Evolutionary conservation across 768 basidiomycete species (phyloP).

Genomic region (Podaxis sp.): DNA sequence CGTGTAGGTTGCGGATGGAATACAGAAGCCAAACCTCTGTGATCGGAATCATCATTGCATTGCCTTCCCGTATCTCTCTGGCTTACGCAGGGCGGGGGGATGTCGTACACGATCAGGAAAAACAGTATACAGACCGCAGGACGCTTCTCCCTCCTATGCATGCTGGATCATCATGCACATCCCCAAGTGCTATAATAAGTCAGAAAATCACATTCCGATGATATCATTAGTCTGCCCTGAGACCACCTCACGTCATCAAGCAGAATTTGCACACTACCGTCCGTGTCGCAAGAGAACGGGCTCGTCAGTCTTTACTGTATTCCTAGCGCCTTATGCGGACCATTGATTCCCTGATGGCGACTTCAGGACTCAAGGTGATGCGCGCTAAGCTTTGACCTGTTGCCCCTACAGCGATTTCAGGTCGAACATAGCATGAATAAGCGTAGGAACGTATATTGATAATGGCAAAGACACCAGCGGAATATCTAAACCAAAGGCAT

Average conservation of each 20-base stretch:
- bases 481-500: conserved; percentile 28
- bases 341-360: conserved; percentile 29
- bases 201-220: background rate
- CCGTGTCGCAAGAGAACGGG: conserved; percentile 30
- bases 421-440: conserved; percentile 26
- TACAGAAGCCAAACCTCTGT: conserved; percentile 41
- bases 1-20: conserved; percentile 43
- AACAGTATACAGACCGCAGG: background rate
- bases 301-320: conserved; percentile 26
- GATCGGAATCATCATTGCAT: conserved; percentile 25
- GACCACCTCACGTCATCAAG: conserved; percentile 29
- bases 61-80: conserved; percentile 28
- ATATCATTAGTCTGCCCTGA: conserved; percentile 21
- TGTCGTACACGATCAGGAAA: conserved; percentile 27
- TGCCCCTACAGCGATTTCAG: conserved; percentile 27
- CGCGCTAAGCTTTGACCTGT: conserved; percentile 25
- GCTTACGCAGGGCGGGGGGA: conserved; percentile 38
- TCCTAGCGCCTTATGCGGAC: conserved; percentile 25
- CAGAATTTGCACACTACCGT: conserved; percentile 25
- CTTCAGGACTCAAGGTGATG: conserved; percentile 26
- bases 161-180: conserved; percentile 45
- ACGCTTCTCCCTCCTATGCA: conserved; percentile 45
- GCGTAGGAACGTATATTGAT: conserved; percentile 29
- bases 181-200: conserved; percentile 32
- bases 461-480: conserved; percentile 28